Evolutionary conservation across 192 early-diverging fungal genomes (phyloP), one percentile per base, ranked within the genome.

Genomic region (Coemansia sp.): DNA sequence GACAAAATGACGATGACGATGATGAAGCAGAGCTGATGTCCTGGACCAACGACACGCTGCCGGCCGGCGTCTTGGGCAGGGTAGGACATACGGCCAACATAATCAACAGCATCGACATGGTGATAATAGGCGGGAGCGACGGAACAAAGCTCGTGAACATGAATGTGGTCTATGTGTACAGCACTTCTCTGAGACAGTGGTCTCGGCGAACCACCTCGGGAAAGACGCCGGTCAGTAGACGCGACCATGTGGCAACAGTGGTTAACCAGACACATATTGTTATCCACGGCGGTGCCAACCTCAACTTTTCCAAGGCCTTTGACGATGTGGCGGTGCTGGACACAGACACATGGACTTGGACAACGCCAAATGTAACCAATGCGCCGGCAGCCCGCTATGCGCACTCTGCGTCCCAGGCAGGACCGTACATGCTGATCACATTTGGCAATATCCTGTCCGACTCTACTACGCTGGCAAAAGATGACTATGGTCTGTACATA

Each of bases 251-350:
- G 5, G 77, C 75, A 12, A 71, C 75, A 8, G 69, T 80, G 22
- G 69, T 72, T 55, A 75, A 73, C 51, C 36, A 30, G 20, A 70
- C 70, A 0, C 31, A 61, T 29, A 77, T 84, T 30, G 75, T 80
- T n/a, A 33, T 80, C 5, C 77, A 80, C 48, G 83, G 83, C 32
- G 77, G 77, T 29, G 60, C 72, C 42, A 61, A 67, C 31, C 51
- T 58, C 20, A 54, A 77, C 50, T 65, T 75, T 50, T 66, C 49
- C 8, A 51, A 42, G 11, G 77, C 75, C 4, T 61, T 80, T 18
- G 61, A 29, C 60, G 83, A 84, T 25, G 69, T 84, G 2, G 83
- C 83, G 5, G 72, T 84, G 17, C 68, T 84, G 8, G 61, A 84
- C 36, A 84, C 71, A 0, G 57, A 60, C 12, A 74, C 83, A 3